Evolutionary conservation across 306 rosid genomes (phyloP).

Genomic region (Sindora glabra): DNA sequence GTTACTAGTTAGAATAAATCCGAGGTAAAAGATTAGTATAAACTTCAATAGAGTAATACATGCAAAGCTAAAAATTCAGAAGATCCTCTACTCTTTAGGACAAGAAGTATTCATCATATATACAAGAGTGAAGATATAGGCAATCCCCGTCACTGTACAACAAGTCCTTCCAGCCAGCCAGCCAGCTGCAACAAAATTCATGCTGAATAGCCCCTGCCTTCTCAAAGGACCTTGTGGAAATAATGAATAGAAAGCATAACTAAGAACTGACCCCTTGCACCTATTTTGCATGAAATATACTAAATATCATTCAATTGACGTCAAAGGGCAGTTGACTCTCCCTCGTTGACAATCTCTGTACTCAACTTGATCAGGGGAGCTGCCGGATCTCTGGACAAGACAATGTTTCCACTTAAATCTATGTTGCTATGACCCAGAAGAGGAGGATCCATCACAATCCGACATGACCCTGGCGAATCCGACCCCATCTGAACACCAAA

Average conservation of each 20-base stretch:
- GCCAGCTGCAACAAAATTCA: slow-evolving; percentile 12
- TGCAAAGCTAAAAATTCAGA: not conserved
- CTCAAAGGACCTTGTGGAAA: slow-evolving; percentile 12
- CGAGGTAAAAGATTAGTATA: no score
- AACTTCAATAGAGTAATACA: no score
- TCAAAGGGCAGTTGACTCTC: slow-evolving; percentile 15
- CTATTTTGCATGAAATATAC: not conserved
- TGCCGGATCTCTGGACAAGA: slow-evolving; percentile 53
- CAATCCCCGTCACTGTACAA: slow-evolving; percentile 12
- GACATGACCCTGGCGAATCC: slow-evolving; percentile 48
- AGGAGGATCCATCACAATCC: slow-evolving; percentile 56
- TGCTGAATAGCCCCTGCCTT: not conserved
- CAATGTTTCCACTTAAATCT: slow-evolving; percentile 55
- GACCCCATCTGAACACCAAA: slow-evolving; percentile 54
- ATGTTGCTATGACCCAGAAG: slow-evolving; percentile 17
- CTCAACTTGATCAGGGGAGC: slow-evolving; percentile 41
- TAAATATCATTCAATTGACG: slow-evolving; percentile 8
- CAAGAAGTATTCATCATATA: slow-evolving; percentile 15
- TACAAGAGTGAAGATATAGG: slow-evolving; percentile 25
- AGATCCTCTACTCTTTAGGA: slow-evolving; percentile 1
- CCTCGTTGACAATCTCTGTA: slow-evolving; percentile 19
- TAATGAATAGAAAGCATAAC: not conserved
- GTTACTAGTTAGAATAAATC: no score
- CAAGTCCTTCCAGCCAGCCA: slow-evolving; percentile 16
- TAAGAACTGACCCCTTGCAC: slow-evolving; percentile 4